Percentiles rank a stretch among this genome's conserved stretches.
Conservation (phyloP, 1,284 basidiomycete genomes). For the Tausonia pullulans region DNA sequence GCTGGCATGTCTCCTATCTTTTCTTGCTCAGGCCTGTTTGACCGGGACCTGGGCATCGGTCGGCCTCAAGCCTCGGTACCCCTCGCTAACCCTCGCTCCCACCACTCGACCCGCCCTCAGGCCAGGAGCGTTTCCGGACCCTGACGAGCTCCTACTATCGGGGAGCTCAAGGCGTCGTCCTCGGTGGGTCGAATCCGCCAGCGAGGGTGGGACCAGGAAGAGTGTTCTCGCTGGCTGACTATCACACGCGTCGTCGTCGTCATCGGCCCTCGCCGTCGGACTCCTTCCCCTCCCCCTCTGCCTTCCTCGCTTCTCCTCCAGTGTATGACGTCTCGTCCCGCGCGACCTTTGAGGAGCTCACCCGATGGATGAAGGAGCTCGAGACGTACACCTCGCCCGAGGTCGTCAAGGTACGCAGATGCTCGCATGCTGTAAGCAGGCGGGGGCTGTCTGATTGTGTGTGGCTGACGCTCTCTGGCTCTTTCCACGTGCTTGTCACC, state of each 20-base stretch:
- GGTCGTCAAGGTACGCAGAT: constrained; percentile 65
- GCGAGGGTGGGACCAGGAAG: too few species aligned
- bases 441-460: too few species aligned
- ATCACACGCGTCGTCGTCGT: neutral
- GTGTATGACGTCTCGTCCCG: constrained; percentile 91
- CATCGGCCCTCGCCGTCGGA: neutral
- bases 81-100: neutral
- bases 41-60: neutral
- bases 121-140: constrained; percentile 81
- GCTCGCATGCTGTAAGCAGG: too few species aligned
- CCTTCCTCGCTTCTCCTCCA: constrained; percentile 26
- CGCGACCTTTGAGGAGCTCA: constrained; percentile 81
- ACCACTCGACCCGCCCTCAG: constrained; percentile 34
- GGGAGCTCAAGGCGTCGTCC: constrained; percentile 84
- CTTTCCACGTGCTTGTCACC: too few species aligned
- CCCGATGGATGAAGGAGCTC: constrained; percentile 86
- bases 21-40: neutral
- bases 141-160: constrained; percentile 86
- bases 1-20: constrained; percentile 14
- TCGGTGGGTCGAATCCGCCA: constrained; percentile 44
- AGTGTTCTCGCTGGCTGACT: too few species aligned
- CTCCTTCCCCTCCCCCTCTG: neutral
- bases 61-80: neutral
- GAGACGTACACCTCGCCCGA: constrained; percentile 80
- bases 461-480: too few species aligned